Base-by-base conservation (phyloP, 352 stramenopile genomes). In the Pythium dissimile region DNA sequence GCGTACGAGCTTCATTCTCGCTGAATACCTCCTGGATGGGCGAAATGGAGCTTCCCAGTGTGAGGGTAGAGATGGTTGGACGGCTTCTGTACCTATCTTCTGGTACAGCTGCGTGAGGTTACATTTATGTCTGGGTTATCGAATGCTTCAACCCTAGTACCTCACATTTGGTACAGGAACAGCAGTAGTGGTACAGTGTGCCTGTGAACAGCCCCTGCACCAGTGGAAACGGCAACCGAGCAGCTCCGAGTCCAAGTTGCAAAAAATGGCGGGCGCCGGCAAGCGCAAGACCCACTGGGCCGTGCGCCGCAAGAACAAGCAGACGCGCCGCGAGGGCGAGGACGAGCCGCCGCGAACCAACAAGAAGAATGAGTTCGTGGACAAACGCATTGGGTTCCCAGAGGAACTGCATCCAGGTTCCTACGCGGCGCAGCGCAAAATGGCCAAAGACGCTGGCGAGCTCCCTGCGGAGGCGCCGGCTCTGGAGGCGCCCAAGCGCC, bases 231-330 rank as follows among this genome's bases (percentile, higher is more conserved):
- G n/a, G n/a, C n/a, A n/a, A n/a, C n/a, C n/a, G n/a, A n/a, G n/a
- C n/a, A n/a, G n/a, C n/a, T n/a, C n/a, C n/a, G n/a, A 42, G 6
- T 24, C 4, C 23, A 13, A 37, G 4, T 18, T 26, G 50, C 27
- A 20, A 20, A 38, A 8, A 46, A 24, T 24, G 42, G 53, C 59
- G 8, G 59, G 46, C 32, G 75, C 74, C 37, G 73, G 73, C 52
- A 89, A 92, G 79, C 76, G 79, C 23, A 86, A 87, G 64, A 86
- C 69, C 11, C 82, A 92, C 54, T 92, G 80, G 80, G 66, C 72
- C 2, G 80, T 75, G 57, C 80, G 80, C 48, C 82, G 80, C 55
- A 89, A 90, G 73, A 83, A 83, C 54, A 92, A 92, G 60, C 71
- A 88, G 59, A 69, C 74, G 53, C 71, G 51, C 10, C 51, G 51